These are phyloP conservation scores for Globisporangium camurandrum DNA, from an alignment of 352 stramenopile genomes.

Conservation along the genomic window DNA sequence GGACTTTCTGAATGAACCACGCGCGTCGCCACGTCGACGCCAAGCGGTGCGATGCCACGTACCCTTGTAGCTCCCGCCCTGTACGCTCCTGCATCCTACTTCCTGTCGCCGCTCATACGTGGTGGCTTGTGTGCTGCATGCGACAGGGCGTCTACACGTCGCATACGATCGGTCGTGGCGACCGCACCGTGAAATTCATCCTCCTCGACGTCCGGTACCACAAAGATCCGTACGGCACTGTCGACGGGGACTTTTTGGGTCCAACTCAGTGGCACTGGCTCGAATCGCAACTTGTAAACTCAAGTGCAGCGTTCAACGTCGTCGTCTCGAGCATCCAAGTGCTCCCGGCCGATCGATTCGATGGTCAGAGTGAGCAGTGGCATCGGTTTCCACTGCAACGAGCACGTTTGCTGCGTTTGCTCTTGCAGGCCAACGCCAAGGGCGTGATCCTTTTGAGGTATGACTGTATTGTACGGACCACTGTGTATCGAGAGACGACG, in stretches of 20 bases:
- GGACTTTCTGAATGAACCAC: conserved; percentile 75
- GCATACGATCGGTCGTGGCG: conserved; percentile 57
- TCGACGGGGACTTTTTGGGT: conserved; percentile 68
- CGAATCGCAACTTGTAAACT: conserved; percentile 65
- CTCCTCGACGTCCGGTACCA: conserved; percentile 85
- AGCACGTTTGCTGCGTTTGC: conserved; percentile 76
- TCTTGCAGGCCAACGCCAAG: conserved; percentile 77
- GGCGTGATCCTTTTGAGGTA: conserved; percentile 85
- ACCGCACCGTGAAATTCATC: conserved; percentile 78
- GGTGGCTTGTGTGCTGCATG: not conserved
- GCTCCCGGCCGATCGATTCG: conserved; percentile 68
- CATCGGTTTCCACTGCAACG: conserved; percentile 76
- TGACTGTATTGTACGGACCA: not conserved
- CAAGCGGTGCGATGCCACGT: too few species aligned
- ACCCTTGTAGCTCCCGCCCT: too few species aligned
- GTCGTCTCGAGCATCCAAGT: conserved; percentile 91
- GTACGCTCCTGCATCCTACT: conserved; percentile 3
- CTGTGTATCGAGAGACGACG: too few species aligned
- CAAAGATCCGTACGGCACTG: conserved; percentile 58
- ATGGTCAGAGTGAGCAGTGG: conserved; percentile 87
- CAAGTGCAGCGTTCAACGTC: conserved; percentile 88
- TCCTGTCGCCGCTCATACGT: not conserved
- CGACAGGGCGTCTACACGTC: conserved; percentile 80
- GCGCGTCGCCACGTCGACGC: conserved; percentile 63
- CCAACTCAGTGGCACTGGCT: conserved; percentile 81